A percentile compares a stretch with the other conserved stretches of the same genome.
Evolutionary conservation across 768 basidiomycete species (phyloP).

Genomic region (Tylopilus vinaceipallidus): DNA sequence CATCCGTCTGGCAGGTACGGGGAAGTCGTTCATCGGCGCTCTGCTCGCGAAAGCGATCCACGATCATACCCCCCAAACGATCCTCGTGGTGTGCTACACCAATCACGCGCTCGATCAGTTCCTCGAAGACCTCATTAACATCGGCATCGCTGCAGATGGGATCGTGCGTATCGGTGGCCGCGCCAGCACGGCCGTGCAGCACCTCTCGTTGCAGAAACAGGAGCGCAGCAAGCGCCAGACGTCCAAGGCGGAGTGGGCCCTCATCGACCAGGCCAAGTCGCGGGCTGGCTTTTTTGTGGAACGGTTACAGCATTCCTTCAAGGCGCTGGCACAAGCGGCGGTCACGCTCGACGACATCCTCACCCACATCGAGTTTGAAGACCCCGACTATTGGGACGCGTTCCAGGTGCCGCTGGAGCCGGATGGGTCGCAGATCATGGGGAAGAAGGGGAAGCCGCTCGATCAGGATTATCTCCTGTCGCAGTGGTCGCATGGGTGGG

Average conservation of each 20-base stretch:
- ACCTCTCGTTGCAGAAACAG: slow-evolving; percentile 46
- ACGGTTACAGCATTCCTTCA: slow-evolving; percentile 34
- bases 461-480: slow-evolving; percentile 41
- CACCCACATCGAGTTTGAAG: slow-evolving; percentile 51
- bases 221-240: slow-evolving; percentile 18
- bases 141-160: slow-evolving; percentile 47
- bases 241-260: slow-evolving; percentile 37
- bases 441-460: slow-evolving; percentile 38
- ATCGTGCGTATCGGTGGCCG: slow-evolving; percentile 64
- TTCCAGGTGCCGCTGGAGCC: slow-evolving; percentile 41
- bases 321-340: slow-evolving; percentile 20
- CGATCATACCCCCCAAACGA: slow-evolving; percentile 43
- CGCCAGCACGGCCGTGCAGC: slow-evolving; percentile 46
- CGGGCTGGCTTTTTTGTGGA: slow-evolving; percentile 9
- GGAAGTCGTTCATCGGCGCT: slow-evolving; percentile 73
- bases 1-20: slow-evolving; percentile 50
- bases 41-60: slow-evolving; percentile 61
- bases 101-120: slow-evolving; percentile 77
- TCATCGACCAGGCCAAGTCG: slow-evolving; percentile 40
- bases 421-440: slow-evolving; percentile 46
- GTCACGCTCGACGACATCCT: slow-evolving; percentile 36
- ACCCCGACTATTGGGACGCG: slow-evolving; percentile 42
- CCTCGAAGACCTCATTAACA: slow-evolving; percentile 56
- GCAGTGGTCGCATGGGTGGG: slow-evolving; percentile 44
- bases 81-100: slow-evolving; percentile 71